Base-by-base conservation (phyloP, 2,329 filamentous ascomycete genomes). In the Penicillium concentricum region DNA sequence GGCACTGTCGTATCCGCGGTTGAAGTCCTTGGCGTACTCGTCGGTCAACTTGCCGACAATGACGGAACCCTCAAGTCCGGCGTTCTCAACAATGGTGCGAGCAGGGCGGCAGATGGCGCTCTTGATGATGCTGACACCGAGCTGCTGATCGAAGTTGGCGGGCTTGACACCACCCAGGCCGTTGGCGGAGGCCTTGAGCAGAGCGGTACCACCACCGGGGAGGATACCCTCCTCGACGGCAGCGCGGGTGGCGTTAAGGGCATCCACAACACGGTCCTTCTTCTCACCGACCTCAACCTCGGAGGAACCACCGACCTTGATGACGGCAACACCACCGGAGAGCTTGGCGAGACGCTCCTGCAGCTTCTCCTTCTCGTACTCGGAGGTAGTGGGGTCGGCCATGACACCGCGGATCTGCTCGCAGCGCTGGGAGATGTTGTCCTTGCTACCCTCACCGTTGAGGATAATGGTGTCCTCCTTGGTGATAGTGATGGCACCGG, bases 281-380 rank as follows among this genome's bases (percentile, higher is more conserved):
- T 99, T 99, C 87, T 99, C 94, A 67, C 92, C 89, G 56, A 99
- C 94, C 84, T 99, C 94, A 65, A 99, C 93, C 81, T 99, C 94
- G 63, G 93, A 97, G 63, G 92, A 86, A 77, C 94, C 94, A 71
- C 94, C 94, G 63, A 99, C 94, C 86, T 96, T 97, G 85, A 99
- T 97, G 79, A 99, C 94, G 69, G 94, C 94, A 70, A 99, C 94
- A 85, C 94, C 94, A 64, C 94, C 94, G 67, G 94, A 97, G 67
- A 99, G 90, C 88, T 99, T 99, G 69, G 94, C 94, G 61, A 99
- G 90, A 81, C 94, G 94, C 84, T 99, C 94, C 83, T 97, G 94
- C 65, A 99, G 91, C 87, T 99, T 99, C 89, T 99, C 94, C 87
- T 97, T 97, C 87, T 99, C 94, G 81, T 99, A 99, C 74, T 99